Conservation (phyloP, 176 grass and related monocot genomes). For the Eleusine indica region DNA sequence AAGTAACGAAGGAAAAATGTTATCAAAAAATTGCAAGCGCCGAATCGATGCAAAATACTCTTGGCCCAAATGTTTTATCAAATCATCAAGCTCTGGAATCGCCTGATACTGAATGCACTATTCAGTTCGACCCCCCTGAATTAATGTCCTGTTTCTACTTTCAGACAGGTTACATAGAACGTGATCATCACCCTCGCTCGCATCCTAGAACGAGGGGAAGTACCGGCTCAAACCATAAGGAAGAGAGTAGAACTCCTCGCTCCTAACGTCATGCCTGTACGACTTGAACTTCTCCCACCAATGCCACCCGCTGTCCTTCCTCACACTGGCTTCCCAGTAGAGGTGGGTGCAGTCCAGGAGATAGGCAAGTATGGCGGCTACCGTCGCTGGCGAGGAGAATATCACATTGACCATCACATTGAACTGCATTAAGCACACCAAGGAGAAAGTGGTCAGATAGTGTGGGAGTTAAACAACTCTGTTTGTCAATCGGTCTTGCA, state of each 20-base stretch:
- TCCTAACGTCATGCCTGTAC: conserved; percentile 61
- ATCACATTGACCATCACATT: conserved; percentile 93
- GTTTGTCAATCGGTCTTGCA: background rate
- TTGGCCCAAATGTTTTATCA: background rate
- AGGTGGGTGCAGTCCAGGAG: conserved; percentile 69
- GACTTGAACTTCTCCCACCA: conserved; percentile 87
- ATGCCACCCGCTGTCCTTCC: conserved; percentile 76
- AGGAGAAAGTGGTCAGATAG: conserved; percentile 22
- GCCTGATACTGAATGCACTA: conserved; percentile 11
- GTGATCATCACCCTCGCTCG: background rate
- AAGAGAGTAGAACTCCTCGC: conserved; percentile 87
- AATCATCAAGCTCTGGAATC: conserved; percentile 19
- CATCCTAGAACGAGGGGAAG: conserved; percentile 81
- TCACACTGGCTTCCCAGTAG: conserved; percentile 53
- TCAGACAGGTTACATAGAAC: conserved; percentile 4
- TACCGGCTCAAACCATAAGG: conserved; percentile 86
- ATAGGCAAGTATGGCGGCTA: conserved; percentile 84
- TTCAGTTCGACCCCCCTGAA: background rate
- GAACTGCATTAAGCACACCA: conserved; percentile 54
- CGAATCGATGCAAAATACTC: background rate
- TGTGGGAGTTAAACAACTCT: background rate
- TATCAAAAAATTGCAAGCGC: background rate
- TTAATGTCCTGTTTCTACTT: conserved; percentile 8
- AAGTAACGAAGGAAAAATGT: conserved; percentile 13
- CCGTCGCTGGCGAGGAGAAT: conserved; percentile 86